Base-by-base conservation (phyloP, 148 eudicot genomes). In the Rhododendron ovatum region DNA sequence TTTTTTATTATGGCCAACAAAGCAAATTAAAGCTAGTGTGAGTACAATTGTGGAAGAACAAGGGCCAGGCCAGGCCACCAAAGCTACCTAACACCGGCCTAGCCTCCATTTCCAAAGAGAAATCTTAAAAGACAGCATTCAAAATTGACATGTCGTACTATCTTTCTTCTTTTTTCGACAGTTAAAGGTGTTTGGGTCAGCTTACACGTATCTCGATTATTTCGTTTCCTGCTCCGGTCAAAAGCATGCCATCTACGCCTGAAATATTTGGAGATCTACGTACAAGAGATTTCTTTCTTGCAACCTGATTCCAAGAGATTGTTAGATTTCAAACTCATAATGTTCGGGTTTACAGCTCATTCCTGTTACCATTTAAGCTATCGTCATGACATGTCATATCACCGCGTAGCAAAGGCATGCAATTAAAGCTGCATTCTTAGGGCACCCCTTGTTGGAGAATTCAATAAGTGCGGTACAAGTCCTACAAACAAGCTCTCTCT, bases 381-480 rank as follows among this genome's bases (percentile, higher is more conserved):
- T 47, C 12, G 2, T 47, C 2, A 10, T 47, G 50, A 47, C 9
- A 47, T 47, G 50, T 47, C 50, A 47, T 47, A 47, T 47, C 50
- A 9, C 50, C 50, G 35, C 4, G 15, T 17, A 78, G 81, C 57
- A 79, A 45, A 75, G 78, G 14, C 0, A 45, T 24, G 7, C 55
- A n/a, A 47, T 47, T n/a, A 79, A 79, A 79, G 55, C 82, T 41
- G 81, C 80, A 76, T 41, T n/a, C 30, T 78, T 78, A 39, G 78
- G 45, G n/a, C 45, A 37, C 78, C 43, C 78, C 45, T 37, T 75
- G 78, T 18, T 15, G 47, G 78, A 37, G 9, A 75, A 75, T 37
- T 75, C 78, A 65, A 12, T 24, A n/a, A 24, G 30, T 24, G 13
- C 13, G 0, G 53, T 9, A 50, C 14, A 65, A 65, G 30, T 7